Evolutionary conservation across 257 asterid genomes (phyloP).

Genomic region (Orobanche coerulescens): DNA sequence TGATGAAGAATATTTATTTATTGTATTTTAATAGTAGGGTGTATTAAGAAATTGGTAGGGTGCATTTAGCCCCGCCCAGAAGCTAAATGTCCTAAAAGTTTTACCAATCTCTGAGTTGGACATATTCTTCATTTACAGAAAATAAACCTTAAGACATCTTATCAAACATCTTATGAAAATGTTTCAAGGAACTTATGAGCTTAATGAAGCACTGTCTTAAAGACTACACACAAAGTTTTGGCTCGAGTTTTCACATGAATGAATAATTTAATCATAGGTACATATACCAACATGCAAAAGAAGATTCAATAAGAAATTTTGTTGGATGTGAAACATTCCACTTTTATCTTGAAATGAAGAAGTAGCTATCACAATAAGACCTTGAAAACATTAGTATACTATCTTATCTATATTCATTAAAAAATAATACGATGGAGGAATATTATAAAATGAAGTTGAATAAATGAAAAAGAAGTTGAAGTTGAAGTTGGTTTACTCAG

Average conservation of each 20-base stretch:
- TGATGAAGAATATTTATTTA: too few species aligned
- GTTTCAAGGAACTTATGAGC: too few species aligned
- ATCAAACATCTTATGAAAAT: too few species aligned
- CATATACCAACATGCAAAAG: not conserved
- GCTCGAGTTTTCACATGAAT: not conserved
- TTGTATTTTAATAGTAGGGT: too few species aligned
- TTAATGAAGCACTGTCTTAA: too few species aligned
- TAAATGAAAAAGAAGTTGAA: conserved; percentile 6
- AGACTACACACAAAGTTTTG: not conserved
- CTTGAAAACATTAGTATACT: not conserved
- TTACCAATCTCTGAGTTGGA: too few species aligned
- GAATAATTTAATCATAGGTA: not conserved
- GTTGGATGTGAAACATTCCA: not conserved
- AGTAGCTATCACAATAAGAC: not conserved
- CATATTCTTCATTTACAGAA: too few species aligned
- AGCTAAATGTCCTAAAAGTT: too few species aligned
- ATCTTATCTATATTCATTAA: not conserved
- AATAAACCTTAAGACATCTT: too few species aligned
- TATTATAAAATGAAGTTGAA: not conserved
- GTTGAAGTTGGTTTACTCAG: not conserved
- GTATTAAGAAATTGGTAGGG: too few species aligned
- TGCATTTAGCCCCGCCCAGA: too few species aligned
- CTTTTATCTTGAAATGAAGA: not conserved
- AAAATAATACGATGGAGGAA: not conserved
- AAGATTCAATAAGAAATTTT: not conserved